Conservation (phyloP, 2,329 filamentous ascomycete genomes). For the Trichophyton mentagrophytes region DNA sequence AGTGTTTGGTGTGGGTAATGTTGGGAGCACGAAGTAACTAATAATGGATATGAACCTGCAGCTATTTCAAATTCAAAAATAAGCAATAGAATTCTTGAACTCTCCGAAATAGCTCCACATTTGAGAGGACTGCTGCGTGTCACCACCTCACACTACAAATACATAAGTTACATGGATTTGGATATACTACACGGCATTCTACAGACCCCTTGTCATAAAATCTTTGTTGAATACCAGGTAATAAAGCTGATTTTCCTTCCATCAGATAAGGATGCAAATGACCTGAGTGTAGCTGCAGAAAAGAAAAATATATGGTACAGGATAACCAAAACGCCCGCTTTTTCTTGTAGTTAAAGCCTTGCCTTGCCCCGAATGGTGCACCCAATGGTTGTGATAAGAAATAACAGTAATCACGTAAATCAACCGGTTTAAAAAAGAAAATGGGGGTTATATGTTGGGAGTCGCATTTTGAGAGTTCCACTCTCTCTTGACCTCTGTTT, state of each 20-base stretch:
- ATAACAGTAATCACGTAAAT: neutral
- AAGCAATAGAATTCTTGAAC: neutral
- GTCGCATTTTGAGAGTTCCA: neutral
- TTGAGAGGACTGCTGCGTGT: neutral
- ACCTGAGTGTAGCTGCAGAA: neutral
- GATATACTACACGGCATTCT: neutral
- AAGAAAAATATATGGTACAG: neutral
- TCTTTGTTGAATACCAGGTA: neutral
- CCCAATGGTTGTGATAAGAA: neutral
- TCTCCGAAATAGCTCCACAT: neutral
- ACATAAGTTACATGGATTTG: neutral
- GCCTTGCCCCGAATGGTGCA: neutral
- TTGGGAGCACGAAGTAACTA: neutral
- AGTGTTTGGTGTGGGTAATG: neutral
- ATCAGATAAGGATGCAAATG: neutral
- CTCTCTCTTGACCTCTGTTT: neutral
- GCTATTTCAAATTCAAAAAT: neutral
- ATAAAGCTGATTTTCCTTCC: neutral
- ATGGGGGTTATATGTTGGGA: neutral
- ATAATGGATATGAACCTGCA: neutral
- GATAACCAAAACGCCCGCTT: slow-evolving; percentile 2
- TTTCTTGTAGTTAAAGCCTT: neutral
- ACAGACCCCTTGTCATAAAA: neutral
- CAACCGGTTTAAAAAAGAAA: neutral
- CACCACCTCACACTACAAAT: neutral